phyloP scores from a whole-genome alignment of 306 rosid genomes.

The barrel medic (Medicago truncatula) region DNA sequence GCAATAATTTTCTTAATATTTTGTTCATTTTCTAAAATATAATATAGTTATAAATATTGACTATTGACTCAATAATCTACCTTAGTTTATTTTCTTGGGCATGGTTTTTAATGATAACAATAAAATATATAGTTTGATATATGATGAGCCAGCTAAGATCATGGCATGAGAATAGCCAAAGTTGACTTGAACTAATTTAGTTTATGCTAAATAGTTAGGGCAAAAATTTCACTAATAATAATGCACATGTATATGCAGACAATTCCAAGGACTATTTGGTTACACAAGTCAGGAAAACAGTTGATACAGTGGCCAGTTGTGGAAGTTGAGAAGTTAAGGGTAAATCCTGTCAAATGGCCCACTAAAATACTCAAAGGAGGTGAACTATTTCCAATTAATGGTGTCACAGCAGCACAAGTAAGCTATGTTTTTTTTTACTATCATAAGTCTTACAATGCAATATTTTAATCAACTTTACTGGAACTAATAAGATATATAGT shows the following conservation, averaged over 20 bases:
- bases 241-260: slow-evolving; percentile 50
- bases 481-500: neutral
- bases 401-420: slow-evolving; percentile 69
- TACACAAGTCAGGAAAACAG: slow-evolving; percentile 68
- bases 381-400: slow-evolving; percentile 48
- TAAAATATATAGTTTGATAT: slow-evolving; percentile 17
- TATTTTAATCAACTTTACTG: neutral
- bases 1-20: slow-evolving; percentile 14
- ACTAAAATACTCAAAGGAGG: slow-evolving; percentile 55
- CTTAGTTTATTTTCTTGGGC: neutral
- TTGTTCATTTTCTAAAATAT: neutral
- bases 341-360: slow-evolving; percentile 45
- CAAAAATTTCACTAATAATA: neutral
- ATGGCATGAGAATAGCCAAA: neutral
- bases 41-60: neutral
- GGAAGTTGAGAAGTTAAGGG: slow-evolving; percentile 68
- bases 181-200: slow-evolving; percentile 18
- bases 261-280: slow-evolving; percentile 74
- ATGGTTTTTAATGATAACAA: neutral
- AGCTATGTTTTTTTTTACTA: neutral
- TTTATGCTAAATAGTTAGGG: neutral
- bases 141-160: slow-evolving; percentile 30
- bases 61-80: neutral
- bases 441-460: neutral
- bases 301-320: slow-evolving; percentile 78